Conservation (phyloP, 2,329 filamentous ascomycete genomes). For the Pseudogymnoascus sp. region DNA sequence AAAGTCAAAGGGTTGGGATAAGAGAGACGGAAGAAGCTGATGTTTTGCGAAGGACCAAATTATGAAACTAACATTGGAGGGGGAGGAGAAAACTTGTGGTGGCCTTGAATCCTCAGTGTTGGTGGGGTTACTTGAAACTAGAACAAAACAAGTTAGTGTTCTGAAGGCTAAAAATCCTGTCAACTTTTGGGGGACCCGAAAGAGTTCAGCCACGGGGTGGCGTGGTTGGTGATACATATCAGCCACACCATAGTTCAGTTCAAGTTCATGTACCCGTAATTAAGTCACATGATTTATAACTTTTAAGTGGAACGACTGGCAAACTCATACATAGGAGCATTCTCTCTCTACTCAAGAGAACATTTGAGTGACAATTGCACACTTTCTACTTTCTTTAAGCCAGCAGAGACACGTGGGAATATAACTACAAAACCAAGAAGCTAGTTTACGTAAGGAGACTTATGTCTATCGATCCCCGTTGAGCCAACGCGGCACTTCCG, state of each 20-base stretch:
- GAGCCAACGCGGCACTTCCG: constrained; percentile 3
- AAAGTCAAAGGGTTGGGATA: constrained; percentile 12
- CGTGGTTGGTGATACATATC: background rate
- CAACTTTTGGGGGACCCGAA: background rate
- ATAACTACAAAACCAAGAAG: background rate
- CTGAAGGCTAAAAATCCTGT: background rate
- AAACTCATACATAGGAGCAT: background rate
- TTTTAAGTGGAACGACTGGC: background rate
- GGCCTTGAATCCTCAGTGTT: constrained; percentile 10
- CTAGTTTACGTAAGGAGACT: constrained; percentile 8
- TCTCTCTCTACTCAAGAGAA: background rate
- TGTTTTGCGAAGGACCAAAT: constrained; percentile 9
- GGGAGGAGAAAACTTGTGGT: constrained; percentile 10
- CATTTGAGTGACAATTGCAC: background rate
- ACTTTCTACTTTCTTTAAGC: background rate
- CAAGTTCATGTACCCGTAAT: background rate
- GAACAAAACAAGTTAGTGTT: background rate
- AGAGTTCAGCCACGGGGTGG: constrained; percentile 1
- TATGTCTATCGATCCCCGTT: background rate
- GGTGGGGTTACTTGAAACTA: background rate
- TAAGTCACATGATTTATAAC: constrained; percentile 7
- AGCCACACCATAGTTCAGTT: background rate
- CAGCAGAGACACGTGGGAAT: background rate
- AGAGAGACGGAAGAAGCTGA: constrained; percentile 14
- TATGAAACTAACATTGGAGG: constrained; percentile 7